A percentile compares a stretch with the other conserved stretches of the same genome.
Evolutionary conservation across 2,329 filamentous ascomycete species (phyloP).

Genomic region (Graphium sp.): DNA sequence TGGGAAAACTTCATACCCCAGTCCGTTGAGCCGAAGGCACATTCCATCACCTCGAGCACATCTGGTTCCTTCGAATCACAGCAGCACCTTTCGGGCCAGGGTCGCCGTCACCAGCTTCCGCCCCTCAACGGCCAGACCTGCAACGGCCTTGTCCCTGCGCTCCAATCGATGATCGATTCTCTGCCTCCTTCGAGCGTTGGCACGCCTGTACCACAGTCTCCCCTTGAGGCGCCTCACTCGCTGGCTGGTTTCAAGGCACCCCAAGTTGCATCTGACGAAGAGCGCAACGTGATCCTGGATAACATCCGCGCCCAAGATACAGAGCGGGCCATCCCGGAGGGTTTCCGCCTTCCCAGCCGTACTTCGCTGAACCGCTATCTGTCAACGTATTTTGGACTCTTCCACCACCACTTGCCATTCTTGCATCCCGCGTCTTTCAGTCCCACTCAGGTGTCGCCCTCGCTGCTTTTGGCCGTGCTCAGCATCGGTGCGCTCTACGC

Average conservation of each 20-base stretch:
- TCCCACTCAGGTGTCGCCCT: constrained; percentile 62
- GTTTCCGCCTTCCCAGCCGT: constrained; percentile 72
- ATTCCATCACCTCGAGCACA: constrained; percentile 51
- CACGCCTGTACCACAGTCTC: constrained; percentile 59
- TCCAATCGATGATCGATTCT: constrained; percentile 59
- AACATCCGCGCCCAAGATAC: constrained; percentile 70
- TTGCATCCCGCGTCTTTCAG: constrained; percentile 84
- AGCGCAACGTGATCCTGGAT: constrained; percentile 70
- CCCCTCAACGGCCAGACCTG: constrained; percentile 47
- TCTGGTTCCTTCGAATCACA: constrained; percentile 53
- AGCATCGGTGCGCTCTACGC: constrained; percentile 94
- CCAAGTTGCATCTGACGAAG: constrained; percentile 69
- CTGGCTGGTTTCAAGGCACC: constrained; percentile 56
- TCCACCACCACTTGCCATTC: constrained; percentile 94
- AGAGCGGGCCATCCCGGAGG: constrained; percentile 69
- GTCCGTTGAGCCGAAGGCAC: constrained; percentile 55
- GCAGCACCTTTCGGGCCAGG: constrained; percentile 42
- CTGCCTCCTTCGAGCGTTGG: constrained; percentile 51
- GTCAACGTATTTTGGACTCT: constrained; percentile 90
- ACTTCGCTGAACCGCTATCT: constrained; percentile 79
- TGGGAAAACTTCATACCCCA: constrained; percentile 82
- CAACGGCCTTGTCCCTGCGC: constrained; percentile 45
- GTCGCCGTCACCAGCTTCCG: constrained; percentile 45
- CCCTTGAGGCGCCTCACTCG: constrained; percentile 45
- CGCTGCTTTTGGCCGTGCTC: constrained; percentile 73